Conservation (phyloP, 495 filamentous ascomycete species). For the Podospora bellae-mahoneyi region DNA sequence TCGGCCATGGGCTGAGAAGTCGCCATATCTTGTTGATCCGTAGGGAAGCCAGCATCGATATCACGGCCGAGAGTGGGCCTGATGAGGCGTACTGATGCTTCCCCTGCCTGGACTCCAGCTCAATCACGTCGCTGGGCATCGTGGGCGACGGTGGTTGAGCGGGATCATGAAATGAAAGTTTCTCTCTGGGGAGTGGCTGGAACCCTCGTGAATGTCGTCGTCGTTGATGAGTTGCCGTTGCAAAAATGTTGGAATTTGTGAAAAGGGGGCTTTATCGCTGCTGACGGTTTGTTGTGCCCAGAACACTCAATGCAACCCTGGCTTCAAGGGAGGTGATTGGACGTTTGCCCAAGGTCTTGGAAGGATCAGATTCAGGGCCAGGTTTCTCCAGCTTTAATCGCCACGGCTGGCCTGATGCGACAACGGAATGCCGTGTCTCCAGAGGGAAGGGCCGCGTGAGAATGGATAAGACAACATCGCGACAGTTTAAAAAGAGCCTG, state of each 20-base stretch:
- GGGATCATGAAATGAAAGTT: neutral
- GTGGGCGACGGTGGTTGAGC: neutral
- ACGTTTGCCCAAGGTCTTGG: neutral
- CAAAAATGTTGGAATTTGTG: neutral
- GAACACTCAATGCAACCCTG: neutral
- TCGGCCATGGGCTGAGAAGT: conserved; percentile 17
- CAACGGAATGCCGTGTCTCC: neutral
- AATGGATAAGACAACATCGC: neutral
- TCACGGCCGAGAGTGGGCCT: neutral
- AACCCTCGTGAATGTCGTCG: neutral
- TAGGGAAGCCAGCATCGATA: conserved; percentile 12
- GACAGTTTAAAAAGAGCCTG: neutral
- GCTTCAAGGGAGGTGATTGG: neutral
- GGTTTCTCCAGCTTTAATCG: neutral
- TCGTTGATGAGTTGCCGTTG: neutral
- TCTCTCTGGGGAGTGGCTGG: neutral
- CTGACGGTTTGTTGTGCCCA: neutral
- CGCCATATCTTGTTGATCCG: conserved; percentile 10
- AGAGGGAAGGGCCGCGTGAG: neutral
- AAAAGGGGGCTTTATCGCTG: neutral
- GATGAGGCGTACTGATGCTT: neutral
- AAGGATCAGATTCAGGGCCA: neutral
- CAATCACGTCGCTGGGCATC: conserved; percentile 15
- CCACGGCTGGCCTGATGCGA: neutral
- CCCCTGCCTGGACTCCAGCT: conserved; percentile 12